phyloP scores from a whole-genome alignment of 768 basidiomycete species.

The Saitozyma podzolica region DNA sequence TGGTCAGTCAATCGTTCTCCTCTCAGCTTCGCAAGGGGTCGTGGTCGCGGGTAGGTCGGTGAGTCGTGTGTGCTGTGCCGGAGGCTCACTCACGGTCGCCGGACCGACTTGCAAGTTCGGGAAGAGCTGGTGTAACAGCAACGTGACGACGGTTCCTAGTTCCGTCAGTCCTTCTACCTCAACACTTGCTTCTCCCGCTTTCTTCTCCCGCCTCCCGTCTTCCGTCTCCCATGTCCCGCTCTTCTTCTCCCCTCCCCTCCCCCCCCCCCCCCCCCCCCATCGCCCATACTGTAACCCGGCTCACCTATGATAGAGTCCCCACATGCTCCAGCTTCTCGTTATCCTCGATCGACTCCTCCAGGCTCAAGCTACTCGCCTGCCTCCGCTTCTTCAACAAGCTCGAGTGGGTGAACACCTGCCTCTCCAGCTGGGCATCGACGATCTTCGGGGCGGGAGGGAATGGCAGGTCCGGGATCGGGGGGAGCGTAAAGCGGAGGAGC shows the following conservation, averaged over 20 bases:
- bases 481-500: not conserved
- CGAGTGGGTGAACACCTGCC: conserved; percentile 36
- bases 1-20: too few species aligned
- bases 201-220: too few species aligned
- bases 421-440: conserved; percentile 11
- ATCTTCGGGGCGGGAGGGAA: conserved; percentile 30
- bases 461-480: conserved; percentile 11
- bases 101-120: conserved; percentile 31
- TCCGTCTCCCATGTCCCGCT: too few species aligned
- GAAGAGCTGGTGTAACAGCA: conserved; percentile 35
- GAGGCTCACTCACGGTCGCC: conserved; percentile 29
- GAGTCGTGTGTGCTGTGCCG: not conserved
- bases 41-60: not conserved
- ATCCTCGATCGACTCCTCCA: conserved; percentile 18
- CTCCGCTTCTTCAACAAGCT: conserved; percentile 15
- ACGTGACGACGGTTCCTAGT: conserved; percentile 23
- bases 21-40: too few species aligned
- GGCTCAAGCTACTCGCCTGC: conserved; percentile 14
- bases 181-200: not conserved
- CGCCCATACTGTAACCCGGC: not conserved
- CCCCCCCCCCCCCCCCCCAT: too few species aligned
- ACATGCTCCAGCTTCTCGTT: conserved; percentile 43
- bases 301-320: conserved; percentile 25
- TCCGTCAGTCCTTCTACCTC: not conserved
- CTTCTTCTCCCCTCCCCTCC: too few species aligned